These are phyloP conservation scores for Sugiyamaella qingdaonensis DNA, from an alignment of 805 yeast genomes.

Conservation along the genomic window DNA sequence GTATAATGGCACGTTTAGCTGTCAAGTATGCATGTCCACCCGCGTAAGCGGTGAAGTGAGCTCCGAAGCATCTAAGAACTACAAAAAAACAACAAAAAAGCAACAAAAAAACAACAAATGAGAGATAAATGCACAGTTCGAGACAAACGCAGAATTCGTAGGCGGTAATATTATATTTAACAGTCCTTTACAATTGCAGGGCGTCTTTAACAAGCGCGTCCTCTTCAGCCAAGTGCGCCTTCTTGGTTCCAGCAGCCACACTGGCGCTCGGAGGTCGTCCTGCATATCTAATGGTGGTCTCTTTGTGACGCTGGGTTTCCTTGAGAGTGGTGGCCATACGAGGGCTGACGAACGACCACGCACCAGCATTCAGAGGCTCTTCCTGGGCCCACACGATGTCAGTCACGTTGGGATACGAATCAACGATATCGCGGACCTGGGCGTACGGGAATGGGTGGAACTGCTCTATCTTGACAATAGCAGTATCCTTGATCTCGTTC, in stretches of 20 bases:
- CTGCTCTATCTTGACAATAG: constrained; percentile 87
- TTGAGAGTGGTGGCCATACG: constrained; percentile 72
- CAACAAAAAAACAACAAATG: no score
- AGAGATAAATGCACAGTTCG: no score
- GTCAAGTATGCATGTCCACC: no score
- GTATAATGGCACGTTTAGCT: no score
- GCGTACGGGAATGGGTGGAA: constrained; percentile 98
- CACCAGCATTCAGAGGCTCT: constrained; percentile 97
- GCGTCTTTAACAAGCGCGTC: constrained; percentile 78
- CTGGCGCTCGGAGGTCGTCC: constrained; percentile 98
- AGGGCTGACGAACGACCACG: constrained; percentile 75
- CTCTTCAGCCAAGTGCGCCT: constrained; percentile 84
- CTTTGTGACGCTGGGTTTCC: constrained; percentile 68
- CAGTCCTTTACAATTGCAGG: constrained; percentile 36
- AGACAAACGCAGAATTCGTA: no score
- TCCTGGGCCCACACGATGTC: constrained; percentile 98
- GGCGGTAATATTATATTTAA: no score
- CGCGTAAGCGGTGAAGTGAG: no score
- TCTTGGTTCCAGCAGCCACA: constrained; percentile 96
- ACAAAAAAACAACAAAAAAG: no score
- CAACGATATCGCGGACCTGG: constrained; percentile 78
- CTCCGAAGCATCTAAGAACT: no score
- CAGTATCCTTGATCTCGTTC: constrained; percentile 74
- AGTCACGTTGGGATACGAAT: constrained; percentile 73
- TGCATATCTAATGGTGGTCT: constrained; percentile 66